Base-by-base conservation (phyloP, 345 rosid species). In the Psidium guajava region DNA sequence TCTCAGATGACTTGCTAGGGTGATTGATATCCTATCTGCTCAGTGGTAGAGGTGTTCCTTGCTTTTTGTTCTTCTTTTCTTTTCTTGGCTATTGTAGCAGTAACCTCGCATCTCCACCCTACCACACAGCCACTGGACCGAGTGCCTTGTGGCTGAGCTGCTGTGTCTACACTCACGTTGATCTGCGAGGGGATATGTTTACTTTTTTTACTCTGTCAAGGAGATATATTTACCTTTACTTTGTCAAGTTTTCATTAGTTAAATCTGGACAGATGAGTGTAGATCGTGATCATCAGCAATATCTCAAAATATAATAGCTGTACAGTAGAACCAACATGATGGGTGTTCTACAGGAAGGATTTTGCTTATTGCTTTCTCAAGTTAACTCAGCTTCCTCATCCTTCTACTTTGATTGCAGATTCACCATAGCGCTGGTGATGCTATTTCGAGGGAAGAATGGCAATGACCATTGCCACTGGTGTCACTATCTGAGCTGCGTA, bases 401-500 rank as follows among this genome's bases (percentile, higher is more conserved):
- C 51, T 83, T 36, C 28, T 13, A n/a, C 58, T 81, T 28, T 28
- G 21, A 84, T 24, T 82, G 84, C 93, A 95, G 99, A 82, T 93
- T 97, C 15, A 91, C 91, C 1, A 86, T 92, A 47, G 91, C 92
- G 27, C 49, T 93, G 88, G 89, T 93, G 91, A 89, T 93, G 99
- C 90, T 97, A 57, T 93, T 95, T 80, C 87, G 84, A 64, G 96
- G 93, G 88, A 92, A 89, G 87, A 90, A 93, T 32, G 98, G 95
- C 21, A 90, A 90, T 81, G 91, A 96, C 36, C 91, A 73, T 28
- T 97, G 99, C 93, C 91, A 81, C 49, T 95, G 99, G 99, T 97
- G 99, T 88, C 98, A 93, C 86, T 95, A 93, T 88, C 87, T 96
- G 55, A 93, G 94, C 77, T 97, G 99, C 73, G 92, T 97, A 51